phyloP scores from a whole-genome alignment of 352 stramenopile genomes.

The Phytophthora uliginosa region DNA sequence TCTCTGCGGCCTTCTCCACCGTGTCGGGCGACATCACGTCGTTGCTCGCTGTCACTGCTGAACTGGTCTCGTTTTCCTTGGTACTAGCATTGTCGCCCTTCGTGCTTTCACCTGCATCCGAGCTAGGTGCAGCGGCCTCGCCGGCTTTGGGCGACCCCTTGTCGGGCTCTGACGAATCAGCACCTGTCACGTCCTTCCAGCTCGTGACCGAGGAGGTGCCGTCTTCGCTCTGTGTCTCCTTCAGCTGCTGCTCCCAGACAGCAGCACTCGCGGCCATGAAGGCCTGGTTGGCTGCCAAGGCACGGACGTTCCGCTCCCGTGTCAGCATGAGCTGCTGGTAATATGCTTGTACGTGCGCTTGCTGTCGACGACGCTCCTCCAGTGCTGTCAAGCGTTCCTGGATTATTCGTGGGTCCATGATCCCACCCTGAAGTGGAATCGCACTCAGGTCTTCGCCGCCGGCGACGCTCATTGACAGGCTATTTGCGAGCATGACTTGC shows the following conservation, averaged over 20 bases:
- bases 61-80: constrained; percentile 34
- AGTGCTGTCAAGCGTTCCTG: constrained; percentile 63
- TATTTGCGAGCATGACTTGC: constrained; percentile 62
- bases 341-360: constrained; percentile 67
- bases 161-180: constrained; percentile 17
- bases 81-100: constrained; percentile 17
- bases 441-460: constrained; percentile 28
- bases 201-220: constrained; percentile 29
- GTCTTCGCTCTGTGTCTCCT: constrained; percentile 33
- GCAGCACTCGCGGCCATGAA: constrained; percentile 52
- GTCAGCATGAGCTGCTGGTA: constrained; percentile 56
- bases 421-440: constrained; percentile 45
- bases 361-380: constrained; percentile 61
- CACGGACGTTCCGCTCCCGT: constrained; percentile 64
- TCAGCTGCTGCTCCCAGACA: constrained; percentile 59
- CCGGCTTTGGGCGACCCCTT: constrained; percentile 7
- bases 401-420: constrained; percentile 74
- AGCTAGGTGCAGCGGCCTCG: neutral
- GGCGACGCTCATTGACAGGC: constrained; percentile 36
- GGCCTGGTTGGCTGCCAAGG: constrained; percentile 54
- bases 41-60: constrained; percentile 6
- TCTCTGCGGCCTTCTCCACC: constrained; percentile 26
- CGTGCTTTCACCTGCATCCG: constrained; percentile 21
- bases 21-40: constrained; percentile 22
- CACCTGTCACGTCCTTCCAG: constrained; percentile 40